These are phyloP conservation scores for Sphenostylis stenocarpa DNA, from an alignment of 306 rosid species.

Conservation along the genomic window DNA sequence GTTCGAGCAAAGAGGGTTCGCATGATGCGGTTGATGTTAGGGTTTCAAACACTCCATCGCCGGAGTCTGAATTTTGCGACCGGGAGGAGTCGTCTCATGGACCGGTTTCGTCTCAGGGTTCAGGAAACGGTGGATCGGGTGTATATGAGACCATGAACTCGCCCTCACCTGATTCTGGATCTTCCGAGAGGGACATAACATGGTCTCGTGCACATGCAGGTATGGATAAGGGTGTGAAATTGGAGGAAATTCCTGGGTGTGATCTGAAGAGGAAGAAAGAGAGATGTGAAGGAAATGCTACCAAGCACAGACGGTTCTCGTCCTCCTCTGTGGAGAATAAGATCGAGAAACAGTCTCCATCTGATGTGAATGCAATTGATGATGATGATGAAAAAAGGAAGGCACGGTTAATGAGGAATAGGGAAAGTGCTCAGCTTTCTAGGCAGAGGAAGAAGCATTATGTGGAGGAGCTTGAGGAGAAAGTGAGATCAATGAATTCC, in stretches of 20 bases:
- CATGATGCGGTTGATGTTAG: constrained; percentile 14
- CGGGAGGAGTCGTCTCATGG: constrained; percentile 53
- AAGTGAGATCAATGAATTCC: constrained; percentile 78
- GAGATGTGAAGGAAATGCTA: constrained; percentile 39
- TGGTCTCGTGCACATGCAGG: constrained; percentile 39
- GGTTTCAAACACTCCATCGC: constrained; percentile 19
- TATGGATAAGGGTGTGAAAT: constrained; percentile 49
- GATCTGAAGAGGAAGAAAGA: constrained; percentile 82
- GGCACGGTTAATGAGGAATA: constrained; percentile 83
- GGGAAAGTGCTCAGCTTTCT: constrained; percentile 98
- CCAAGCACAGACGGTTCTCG: constrained; percentile 61
- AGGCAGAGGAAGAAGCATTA: constrained; percentile 98
- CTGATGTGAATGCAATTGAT: constrained; percentile 16
- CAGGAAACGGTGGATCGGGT: constrained; percentile 58
- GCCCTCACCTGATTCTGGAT: constrained; percentile 45
- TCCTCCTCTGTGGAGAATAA: constrained; percentile 33
- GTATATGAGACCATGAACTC: constrained; percentile 48
- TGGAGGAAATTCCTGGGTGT: constrained; percentile 48
- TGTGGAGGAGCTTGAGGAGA: constrained; percentile 95
- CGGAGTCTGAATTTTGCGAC: constrained; percentile 37
- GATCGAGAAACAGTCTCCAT: constrained; percentile 14
- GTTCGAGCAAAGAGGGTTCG: constrained; percentile 30
- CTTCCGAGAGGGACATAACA: constrained; percentile 46
- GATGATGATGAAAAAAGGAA: constrained; percentile 71
- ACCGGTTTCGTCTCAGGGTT: constrained; percentile 72